Evolutionary conservation across 1,284 basidiomycete genomes (phyloP).

Genomic region (Jaminaea rosea): DNA sequence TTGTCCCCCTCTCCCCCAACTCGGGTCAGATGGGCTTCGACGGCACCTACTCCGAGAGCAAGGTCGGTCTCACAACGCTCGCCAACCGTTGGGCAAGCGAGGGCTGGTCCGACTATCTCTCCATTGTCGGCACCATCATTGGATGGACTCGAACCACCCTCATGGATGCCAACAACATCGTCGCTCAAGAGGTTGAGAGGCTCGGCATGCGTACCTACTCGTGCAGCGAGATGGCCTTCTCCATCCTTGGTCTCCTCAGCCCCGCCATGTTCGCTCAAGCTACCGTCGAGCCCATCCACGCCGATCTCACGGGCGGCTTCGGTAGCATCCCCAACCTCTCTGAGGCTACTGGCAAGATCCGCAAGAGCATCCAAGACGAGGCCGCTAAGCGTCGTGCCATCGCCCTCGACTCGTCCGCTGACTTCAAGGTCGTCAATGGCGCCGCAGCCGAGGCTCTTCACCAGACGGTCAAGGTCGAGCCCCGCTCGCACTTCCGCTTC

Average conservation of each 20-base stretch:
- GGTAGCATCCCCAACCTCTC: constrained; percentile 51
- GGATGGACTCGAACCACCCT: constrained; percentile 80
- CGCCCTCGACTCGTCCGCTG: constrained; percentile 82
- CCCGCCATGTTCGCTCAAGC: constrained; percentile 98
- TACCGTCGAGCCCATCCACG: constrained; percentile 96
- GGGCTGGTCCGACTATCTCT: constrained; percentile 91
- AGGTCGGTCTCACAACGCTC: constrained; percentile 92
- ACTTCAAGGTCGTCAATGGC: constrained; percentile 86
- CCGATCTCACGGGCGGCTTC: constrained; percentile 71
- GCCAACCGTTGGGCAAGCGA: constrained; percentile 98
- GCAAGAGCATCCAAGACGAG: constrained; percentile 64
- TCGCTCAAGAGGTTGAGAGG: constrained; percentile 86
- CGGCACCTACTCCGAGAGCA: constrained; percentile 94
- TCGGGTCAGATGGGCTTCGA: constrained; percentile 97
- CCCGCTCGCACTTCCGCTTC: constrained; percentile 93
- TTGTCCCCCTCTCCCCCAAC: constrained; percentile 92
- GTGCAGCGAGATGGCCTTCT: constrained; percentile 99
- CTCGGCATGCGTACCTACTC: constrained; percentile 95
- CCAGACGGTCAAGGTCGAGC: constrained; percentile 83
- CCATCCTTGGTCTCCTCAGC: constrained; percentile 93
- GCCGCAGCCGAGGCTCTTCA: constrained; percentile 84
- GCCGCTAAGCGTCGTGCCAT: constrained; percentile 86
- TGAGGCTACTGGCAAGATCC: constrained; percentile 54
- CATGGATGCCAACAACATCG: constrained; percentile 89
- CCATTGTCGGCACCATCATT: constrained; percentile 93